These are phyloP conservation scores for Cylindrotheca fusiformis DNA, from an alignment of 108 stramenopile species.

Conservation along the genomic window DNA sequence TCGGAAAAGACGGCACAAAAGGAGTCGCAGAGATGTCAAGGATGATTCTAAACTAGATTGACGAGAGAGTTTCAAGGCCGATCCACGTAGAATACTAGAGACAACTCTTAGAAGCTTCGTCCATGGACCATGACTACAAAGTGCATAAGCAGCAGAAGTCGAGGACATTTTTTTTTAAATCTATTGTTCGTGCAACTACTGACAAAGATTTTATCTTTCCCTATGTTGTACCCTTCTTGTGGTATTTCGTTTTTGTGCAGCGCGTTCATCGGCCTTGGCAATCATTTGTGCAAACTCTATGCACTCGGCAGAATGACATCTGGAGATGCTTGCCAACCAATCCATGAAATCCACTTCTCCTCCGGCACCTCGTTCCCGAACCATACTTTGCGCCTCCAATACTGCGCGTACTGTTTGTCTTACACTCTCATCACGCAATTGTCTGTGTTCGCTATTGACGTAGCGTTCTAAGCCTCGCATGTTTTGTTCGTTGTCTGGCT, in stretches of 20 bases:
- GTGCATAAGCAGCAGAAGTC: too few species aligned
- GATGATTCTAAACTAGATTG: too few species aligned
- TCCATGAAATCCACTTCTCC: not conserved
- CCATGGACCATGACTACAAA: too few species aligned
- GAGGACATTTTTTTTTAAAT: too few species aligned
- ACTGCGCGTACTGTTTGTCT: not conserved
- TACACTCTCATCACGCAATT: not conserved
- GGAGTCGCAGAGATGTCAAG: too few species aligned
- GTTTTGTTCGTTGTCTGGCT: not conserved
- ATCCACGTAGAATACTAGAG: too few species aligned
- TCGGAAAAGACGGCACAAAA: too few species aligned
- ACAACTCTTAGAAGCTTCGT: too few species aligned
- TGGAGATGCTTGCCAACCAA: not conserved
- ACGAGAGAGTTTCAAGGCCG: too few species aligned
- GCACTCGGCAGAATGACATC: not conserved
- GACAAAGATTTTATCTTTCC: too few species aligned
- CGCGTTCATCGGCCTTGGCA: not conserved
- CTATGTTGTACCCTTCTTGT: too few species aligned
- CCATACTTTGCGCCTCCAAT: not conserved
- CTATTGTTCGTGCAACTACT: too few species aligned
- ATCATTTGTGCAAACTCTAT: not conserved
- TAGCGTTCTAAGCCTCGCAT: not conserved
- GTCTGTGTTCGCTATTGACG: not conserved
- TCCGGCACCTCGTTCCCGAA: not conserved
- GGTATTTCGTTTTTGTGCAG: not conserved